These are phyloP conservation scores for Chernovozyma aurita DNA, from an alignment of 1,139 yeast species.

Conservation along the genomic window DNA sequence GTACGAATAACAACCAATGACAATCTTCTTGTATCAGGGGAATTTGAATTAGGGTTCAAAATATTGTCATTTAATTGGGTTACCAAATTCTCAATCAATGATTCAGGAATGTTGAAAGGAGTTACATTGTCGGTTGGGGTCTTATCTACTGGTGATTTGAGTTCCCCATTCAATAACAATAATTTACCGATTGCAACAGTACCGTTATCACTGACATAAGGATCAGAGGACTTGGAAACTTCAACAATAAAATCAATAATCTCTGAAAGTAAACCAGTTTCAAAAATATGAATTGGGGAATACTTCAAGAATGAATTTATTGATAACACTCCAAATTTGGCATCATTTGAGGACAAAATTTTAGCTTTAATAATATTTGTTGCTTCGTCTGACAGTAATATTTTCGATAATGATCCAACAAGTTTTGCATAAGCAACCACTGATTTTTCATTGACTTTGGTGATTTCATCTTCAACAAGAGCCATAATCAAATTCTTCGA, in stretches of 20 bases:
- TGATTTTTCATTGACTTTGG: slow-evolving; percentile 47
- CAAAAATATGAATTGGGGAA: slow-evolving; percentile 60
- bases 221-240: slow-evolving; percentile 42
- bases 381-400: slow-evolving; percentile 65
- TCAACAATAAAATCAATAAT: slow-evolving; percentile 43
- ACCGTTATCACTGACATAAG: slow-evolving; percentile 75
- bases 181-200: slow-evolving; percentile 79
- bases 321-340: slow-evolving; percentile 63
- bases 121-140: slow-evolving; percentile 7
- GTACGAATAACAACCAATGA: slow-evolving; percentile 76
- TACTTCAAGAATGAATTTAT: slow-evolving; percentile 78
- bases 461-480: slow-evolving; percentile 72
- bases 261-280: slow-evolving; percentile 45
- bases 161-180: slow-evolving; percentile 47
- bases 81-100: slow-evolving; percentile 32
- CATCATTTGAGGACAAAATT: slow-evolving; percentile 46
- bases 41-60: slow-evolving; percentile 52
- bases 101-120: slow-evolving; percentile 33
- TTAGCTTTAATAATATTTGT: slow-evolving; percentile 53
- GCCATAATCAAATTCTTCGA: slow-evolving; percentile 68
- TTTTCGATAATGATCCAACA: slow-evolving; percentile 71
- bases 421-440: slow-evolving; percentile 76
- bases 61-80: slow-evolving; percentile 48
- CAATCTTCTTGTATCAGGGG: slow-evolving; percentile 78
- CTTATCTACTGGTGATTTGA: slow-evolving; percentile 32